These are phyloP conservation scores for Magnusiomyces ingens DNA, from an alignment of 1,139 yeast species.

Conservation along the genomic window DNA sequence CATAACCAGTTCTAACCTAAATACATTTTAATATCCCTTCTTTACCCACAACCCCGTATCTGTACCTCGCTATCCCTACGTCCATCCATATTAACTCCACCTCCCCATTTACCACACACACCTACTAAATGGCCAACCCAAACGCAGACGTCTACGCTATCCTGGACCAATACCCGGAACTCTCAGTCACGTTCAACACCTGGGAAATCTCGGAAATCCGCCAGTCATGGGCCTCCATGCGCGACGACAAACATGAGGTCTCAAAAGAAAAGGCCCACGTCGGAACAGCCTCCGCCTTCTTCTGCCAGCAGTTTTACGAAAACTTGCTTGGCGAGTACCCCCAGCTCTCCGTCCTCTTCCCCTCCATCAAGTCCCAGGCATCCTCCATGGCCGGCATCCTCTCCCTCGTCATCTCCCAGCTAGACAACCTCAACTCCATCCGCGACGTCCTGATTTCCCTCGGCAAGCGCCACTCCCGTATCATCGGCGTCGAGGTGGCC, in stretches of 20 bases:
- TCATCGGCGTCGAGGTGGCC: conserved; percentile 64
- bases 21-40: too few species aligned
- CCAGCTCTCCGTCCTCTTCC: conserved; percentile 49
- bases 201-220: conserved; percentile 23
- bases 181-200: conserved; percentile 22
- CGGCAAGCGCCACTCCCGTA: conserved; percentile 71
- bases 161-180: conserved; percentile 20
- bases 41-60: too few species aligned
- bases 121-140: background rate
- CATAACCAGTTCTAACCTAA: too few species aligned
- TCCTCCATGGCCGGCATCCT: conserved; percentile 76
- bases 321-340: conserved; percentile 52
- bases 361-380: conserved; percentile 65
- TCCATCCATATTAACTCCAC: too few species aligned
- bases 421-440: conserved; percentile 40
- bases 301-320: conserved; percentile 50
- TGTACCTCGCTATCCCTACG: too few species aligned
- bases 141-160: conserved; percentile 3
- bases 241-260: conserved; percentile 23
- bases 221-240: conserved; percentile 24
- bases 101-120: too few species aligned
- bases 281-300: conserved; percentile 29
- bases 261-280: conserved; percentile 25
- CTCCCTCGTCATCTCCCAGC: conserved; percentile 49
- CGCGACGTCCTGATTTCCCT: conserved; percentile 56